Evolutionary conservation across 129 eudicot genomes (phyloP).

Genomic region (Flaveria linearis): DNA sequence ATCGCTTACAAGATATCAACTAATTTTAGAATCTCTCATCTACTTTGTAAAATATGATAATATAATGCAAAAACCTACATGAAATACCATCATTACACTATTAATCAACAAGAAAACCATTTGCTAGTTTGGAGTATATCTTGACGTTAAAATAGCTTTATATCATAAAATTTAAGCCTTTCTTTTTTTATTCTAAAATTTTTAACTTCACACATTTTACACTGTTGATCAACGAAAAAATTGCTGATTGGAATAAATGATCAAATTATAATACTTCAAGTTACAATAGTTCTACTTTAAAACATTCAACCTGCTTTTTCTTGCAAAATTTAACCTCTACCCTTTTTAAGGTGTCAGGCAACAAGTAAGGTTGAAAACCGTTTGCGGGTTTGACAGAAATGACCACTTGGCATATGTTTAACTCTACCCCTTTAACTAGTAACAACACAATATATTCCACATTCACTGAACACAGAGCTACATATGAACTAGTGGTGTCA

Average conservation of each 20-base stretch:
- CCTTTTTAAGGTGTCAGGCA: background rate
- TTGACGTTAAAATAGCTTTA: background rate
- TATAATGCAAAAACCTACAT: background rate
- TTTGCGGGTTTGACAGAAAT: background rate
- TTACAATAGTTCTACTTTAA: background rate
- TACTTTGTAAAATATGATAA: background rate
- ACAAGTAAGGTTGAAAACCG: background rate
- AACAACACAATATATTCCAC: background rate
- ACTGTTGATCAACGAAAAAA: too few species aligned
- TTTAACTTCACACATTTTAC: background rate
- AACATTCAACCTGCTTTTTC: background rate
- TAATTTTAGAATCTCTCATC: background rate
- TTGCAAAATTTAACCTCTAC: background rate
- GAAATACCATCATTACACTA: background rate
- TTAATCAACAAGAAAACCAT: background rate
- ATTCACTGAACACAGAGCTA: background rate
- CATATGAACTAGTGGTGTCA: background rate
- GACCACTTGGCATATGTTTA: too few species aligned
- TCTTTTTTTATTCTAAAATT: too few species aligned
- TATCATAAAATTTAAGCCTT: background rate
- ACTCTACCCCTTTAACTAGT: background rate
- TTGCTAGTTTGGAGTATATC: background rate
- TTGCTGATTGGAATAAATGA: background rate
- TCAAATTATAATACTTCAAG: too few species aligned
- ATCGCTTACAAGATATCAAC: background rate